A percentile compares a stretch with the other conserved stretches of the same genome.
Conservation (phyloP, 768 basidiomycete genomes). For the Chiua virens region DNA sequence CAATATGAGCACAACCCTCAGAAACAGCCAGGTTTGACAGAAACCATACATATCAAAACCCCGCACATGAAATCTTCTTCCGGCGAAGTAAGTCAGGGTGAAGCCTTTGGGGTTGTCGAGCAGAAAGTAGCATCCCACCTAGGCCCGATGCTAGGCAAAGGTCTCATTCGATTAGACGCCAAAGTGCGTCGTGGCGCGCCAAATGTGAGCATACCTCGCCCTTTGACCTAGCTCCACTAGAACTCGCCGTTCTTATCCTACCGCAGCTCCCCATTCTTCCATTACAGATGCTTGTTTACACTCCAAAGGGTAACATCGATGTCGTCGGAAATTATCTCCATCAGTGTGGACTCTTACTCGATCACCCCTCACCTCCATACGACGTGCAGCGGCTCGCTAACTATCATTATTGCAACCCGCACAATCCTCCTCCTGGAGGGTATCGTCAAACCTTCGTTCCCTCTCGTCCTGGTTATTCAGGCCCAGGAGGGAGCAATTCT, state of each 20-base stretch:
- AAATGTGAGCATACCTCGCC: conserved; percentile 48
- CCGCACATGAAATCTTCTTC: conserved; percentile 51
- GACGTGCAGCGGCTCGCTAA: conserved; percentile 58
- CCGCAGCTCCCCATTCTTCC: conserved; percentile 76
- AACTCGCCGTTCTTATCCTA: conserved; percentile 18
- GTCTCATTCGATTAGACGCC: conserved; percentile 77
- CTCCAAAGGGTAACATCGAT: conserved; percentile 88
- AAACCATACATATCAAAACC: conserved; percentile 78
- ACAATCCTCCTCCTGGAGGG: conserved; percentile 76
- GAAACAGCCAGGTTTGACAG: conserved; percentile 48
- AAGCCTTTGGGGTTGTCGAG: conserved; percentile 81
- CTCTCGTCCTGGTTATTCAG: conserved; percentile 41
- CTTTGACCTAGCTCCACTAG: conserved; percentile 13
- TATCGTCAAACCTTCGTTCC: conserved; percentile 44
- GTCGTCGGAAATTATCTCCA: conserved; percentile 79
- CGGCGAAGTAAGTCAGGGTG: conserved; percentile 58
- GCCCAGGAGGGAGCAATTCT: conserved; percentile 36
- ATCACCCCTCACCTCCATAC: conserved; percentile 74
- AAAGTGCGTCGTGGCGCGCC: conserved; percentile 65
- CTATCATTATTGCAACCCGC: conserved; percentile 85
- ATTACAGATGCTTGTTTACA: conserved; percentile 86
- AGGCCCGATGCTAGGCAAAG: conserved; percentile 83
- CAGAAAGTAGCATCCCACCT: conserved; percentile 79
- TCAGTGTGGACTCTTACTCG: conserved; percentile 65
- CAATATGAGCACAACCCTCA: conserved; percentile 67